Percentiles rank a stretch among this genome's conserved stretches.
These are phyloP conservation scores for Endoconidiophora laricicola DNA, from an alignment of 2,329 filamentous ascomycete genomes.

Conservation along the genomic window DNA sequence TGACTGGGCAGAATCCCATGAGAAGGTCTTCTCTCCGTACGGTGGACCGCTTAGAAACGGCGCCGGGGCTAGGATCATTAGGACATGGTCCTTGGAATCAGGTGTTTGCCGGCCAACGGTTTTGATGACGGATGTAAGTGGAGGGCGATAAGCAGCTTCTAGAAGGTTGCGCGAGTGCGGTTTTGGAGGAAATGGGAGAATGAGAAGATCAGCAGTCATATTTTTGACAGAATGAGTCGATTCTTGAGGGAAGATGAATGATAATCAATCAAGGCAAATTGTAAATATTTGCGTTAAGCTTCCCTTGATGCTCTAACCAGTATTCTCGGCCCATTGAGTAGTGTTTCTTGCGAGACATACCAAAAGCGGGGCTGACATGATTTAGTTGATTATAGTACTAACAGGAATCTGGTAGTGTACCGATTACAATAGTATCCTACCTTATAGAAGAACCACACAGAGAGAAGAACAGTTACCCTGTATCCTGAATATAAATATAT, in stretches of 20 bases:
- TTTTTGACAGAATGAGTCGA: not conserved
- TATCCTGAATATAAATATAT: too few species aligned
- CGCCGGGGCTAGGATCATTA: constrained; percentile 43
- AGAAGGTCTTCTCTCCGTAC: constrained; percentile 31
- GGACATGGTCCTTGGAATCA: constrained; percentile 14
- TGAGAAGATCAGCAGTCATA: constrained; percentile 27
- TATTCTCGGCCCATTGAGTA: too few species aligned
- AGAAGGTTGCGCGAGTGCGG: constrained; percentile 35
- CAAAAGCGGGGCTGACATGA: too few species aligned
- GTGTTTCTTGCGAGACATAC: too few species aligned
- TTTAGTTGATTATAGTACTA: too few species aligned
- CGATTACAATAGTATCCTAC: too few species aligned
- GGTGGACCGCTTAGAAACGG: constrained; percentile 39
- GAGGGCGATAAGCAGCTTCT: constrained; percentile 41
- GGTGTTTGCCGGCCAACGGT: constrained; percentile 15
- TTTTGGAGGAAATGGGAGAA: constrained; percentile 46
- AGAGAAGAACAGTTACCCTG: too few species aligned
- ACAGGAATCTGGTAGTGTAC: too few species aligned
- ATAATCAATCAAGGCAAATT: too few species aligned
- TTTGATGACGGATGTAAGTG: constrained; percentile 38
- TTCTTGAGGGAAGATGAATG: not conserved
- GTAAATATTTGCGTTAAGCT: too few species aligned
- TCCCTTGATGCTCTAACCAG: too few species aligned
- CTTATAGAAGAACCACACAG: too few species aligned
- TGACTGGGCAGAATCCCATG: constrained; percentile 55